Evolutionary conservation across 108 stramenopile species (phyloP).

Genomic region (Pseudonitzschia delicatissima): DNA sequence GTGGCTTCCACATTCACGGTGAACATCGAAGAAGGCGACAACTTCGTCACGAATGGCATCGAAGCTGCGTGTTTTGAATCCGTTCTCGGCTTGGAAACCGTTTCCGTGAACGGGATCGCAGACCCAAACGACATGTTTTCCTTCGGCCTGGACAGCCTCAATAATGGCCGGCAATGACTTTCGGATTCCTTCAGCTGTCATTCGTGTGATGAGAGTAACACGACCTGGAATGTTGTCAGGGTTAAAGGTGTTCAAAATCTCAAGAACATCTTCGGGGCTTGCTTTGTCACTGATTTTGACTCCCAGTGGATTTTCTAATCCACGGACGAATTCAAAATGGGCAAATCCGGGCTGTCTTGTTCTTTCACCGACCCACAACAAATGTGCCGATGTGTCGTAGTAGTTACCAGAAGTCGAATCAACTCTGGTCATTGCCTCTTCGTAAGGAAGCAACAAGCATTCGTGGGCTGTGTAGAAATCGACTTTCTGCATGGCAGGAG

Average conservation of each 20-base stretch:
- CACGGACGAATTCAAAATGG: conserved; percentile 96
- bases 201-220: conserved; percentile 96
- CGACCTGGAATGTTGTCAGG: conserved; percentile 95
- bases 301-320: conserved; percentile 96
- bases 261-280: conserved; percentile 89
- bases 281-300: conserved; percentile 97
- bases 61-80: conserved; percentile 96
- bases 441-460: conserved; percentile 96
- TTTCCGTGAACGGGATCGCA: conserved; percentile 98
- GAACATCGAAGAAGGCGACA: conserved; percentile 98
- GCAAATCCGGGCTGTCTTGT: conserved; percentile 96
- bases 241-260: conserved; percentile 92
- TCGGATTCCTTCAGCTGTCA: conserved; percentile 95
- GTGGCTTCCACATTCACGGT: conserved; percentile 95
- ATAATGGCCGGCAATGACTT: conserved; percentile 95
- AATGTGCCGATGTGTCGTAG: conserved; percentile 98
- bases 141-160: conserved; percentile 93
- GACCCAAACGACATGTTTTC: conserved; percentile 93
- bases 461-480: conserved; percentile 98
- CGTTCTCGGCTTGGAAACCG: conserved; percentile 90
- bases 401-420: conserved; percentile 94
- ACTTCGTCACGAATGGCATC: conserved; percentile 94
- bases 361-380: conserved; percentile 99
- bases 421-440: conserved; percentile 94
- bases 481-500: conserved; percentile 83